phyloP scores from a whole-genome alignment of 2,329 filamentous ascomycete genomes.

The Nemania sp. region DNA sequence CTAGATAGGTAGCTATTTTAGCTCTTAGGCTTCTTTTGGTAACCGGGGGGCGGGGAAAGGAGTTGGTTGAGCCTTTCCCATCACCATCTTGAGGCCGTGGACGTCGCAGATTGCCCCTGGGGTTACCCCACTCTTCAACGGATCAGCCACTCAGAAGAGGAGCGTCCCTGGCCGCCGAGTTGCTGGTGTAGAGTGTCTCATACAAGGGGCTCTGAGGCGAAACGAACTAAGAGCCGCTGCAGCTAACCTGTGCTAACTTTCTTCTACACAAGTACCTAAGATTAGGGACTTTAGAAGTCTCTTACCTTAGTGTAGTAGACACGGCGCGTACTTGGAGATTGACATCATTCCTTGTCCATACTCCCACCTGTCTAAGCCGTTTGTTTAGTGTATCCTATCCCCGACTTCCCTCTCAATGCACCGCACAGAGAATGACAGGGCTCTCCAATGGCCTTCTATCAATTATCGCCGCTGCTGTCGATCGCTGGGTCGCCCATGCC shows the following conservation, averaged over 20 bases:
- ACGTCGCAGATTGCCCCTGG: constrained; percentile 41
- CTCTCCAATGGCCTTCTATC: constrained; percentile 23
- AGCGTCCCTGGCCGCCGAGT: constrained; percentile 37
- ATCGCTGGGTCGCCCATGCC: constrained; percentile 24
- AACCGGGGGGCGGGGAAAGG: constrained; percentile 10
- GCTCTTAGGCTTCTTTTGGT: constrained; percentile 1
- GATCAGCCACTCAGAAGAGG: constrained; percentile 33
- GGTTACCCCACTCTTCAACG: constrained; percentile 24
- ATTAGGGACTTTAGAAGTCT: too few relatives aligned
- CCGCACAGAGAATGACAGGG: too few relatives aligned
- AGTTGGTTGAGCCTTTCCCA: constrained; percentile 9
- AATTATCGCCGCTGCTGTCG: constrained; percentile 24
- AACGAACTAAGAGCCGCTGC: constrained; percentile 31
- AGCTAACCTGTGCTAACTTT: too few relatives aligned
- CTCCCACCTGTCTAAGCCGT: background rate
- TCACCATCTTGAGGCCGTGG: constrained; percentile 41
- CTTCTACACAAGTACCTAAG: too few relatives aligned
- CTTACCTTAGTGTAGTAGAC: constrained; percentile 15
- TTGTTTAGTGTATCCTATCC: background rate
- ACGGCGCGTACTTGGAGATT: constrained; percentile 20
- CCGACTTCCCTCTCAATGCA: too few relatives aligned
- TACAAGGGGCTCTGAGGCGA: constrained; percentile 45
- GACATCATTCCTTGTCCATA: constrained; percentile 14
- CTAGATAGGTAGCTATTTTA: background rate
- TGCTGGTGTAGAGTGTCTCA: constrained; percentile 47